These are phyloP conservation scores for Calonectria leucothoes DNA, from an alignment of 2,329 filamentous ascomycete species.

Conservation along the genomic window DNA sequence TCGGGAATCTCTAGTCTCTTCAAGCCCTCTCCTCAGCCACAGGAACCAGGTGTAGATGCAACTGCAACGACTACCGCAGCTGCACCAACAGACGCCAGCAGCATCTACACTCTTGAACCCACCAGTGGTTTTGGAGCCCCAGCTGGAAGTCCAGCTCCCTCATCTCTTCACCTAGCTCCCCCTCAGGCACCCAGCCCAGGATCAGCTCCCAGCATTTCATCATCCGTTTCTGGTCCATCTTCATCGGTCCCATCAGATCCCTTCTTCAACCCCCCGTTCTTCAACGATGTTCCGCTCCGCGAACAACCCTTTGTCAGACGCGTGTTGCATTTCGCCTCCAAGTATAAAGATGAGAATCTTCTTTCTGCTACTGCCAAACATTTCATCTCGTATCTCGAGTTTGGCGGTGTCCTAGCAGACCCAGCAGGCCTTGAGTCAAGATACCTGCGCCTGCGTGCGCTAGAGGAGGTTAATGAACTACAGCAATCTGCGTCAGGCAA, in stretches of 20 bases:
- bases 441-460: slow-evolving; percentile 75
- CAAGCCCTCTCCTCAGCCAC: slow-evolving; percentile 52
- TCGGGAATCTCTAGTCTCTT: slow-evolving; percentile 86
- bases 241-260: slow-evolving; percentile 55
- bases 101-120: slow-evolving; percentile 6
- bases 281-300: slow-evolving; percentile 78
- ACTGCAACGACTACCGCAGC: background rate
- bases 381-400: slow-evolving; percentile 84
- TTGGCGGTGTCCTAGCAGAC: slow-evolving; percentile 84
- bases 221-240: slow-evolving; percentile 14
- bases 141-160: slow-evolving; percentile 25
- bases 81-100: background rate
- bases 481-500: slow-evolving; percentile 37
- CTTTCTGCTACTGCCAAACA: slow-evolving; percentile 78
- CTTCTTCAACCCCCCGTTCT: slow-evolving; percentile 80
- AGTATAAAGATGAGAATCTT: slow-evolving; percentile 79
- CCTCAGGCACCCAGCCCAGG: slow-evolving; percentile 29
- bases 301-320: slow-evolving; percentile 77
- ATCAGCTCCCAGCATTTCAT: slow-evolving; percentile 31
- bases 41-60: slow-evolving; percentile 11
- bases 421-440: slow-evolving; percentile 75
- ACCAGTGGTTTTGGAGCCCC: slow-evolving; percentile 17
- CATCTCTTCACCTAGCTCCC: slow-evolving; percentile 33
- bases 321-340: slow-evolving; percentile 81
- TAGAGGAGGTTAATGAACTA: slow-evolving; percentile 77